A percentile compares a stretch with the other conserved stretches of the same genome.
phyloP scores from a whole-genome alignment of 108 stramenopile genomes.

The Fragilariopsis cylindrus region DNA sequence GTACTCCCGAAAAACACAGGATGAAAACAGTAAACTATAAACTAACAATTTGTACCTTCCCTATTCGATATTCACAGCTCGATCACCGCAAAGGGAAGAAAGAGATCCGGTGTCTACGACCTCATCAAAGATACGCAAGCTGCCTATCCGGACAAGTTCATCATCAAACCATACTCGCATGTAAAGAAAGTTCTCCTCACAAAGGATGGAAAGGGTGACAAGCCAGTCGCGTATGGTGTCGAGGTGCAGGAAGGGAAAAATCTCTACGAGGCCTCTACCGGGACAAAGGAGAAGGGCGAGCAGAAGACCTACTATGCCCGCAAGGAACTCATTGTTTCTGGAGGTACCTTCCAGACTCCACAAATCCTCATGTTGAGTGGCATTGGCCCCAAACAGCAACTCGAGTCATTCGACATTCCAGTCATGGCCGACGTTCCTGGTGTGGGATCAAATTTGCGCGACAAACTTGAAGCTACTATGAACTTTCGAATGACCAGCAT shows the following conservation, averaged over 20 bases:
- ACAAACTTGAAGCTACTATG: slow-evolving; percentile 35
- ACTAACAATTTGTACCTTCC: too few species aligned
- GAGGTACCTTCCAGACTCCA: slow-evolving; percentile 66
- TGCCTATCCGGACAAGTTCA: background rate
- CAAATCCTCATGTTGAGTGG: slow-evolving; percentile 63
- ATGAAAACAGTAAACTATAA: too few species aligned
- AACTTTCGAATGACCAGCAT: slow-evolving; percentile 11
- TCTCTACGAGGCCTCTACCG: background rate
- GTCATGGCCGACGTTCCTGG: slow-evolving; percentile 31
- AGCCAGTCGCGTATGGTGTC: slow-evolving; percentile 4
- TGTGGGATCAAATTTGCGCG: slow-evolving; percentile 57
- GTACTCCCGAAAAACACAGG: too few species aligned
- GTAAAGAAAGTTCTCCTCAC: background rate
- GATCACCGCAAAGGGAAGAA: too few species aligned
- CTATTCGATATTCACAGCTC: too few species aligned
- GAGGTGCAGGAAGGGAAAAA: background rate
- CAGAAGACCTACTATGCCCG: background rate
- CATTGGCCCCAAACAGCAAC: slow-evolving; percentile 40
- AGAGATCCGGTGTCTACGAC: too few species aligned
- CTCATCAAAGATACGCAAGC: too few species aligned
- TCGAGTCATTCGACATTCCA: slow-evolving; percentile 26
- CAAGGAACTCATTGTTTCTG: slow-evolving; percentile 62
- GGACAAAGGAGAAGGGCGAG: slow-evolving; percentile 5
- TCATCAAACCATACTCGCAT: background rate
- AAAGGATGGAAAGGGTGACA: background rate